These are phyloP conservation scores for Debaryomyces hansenii DNA, from an alignment of 805 yeast species.

Conservation along the genomic window DNA sequence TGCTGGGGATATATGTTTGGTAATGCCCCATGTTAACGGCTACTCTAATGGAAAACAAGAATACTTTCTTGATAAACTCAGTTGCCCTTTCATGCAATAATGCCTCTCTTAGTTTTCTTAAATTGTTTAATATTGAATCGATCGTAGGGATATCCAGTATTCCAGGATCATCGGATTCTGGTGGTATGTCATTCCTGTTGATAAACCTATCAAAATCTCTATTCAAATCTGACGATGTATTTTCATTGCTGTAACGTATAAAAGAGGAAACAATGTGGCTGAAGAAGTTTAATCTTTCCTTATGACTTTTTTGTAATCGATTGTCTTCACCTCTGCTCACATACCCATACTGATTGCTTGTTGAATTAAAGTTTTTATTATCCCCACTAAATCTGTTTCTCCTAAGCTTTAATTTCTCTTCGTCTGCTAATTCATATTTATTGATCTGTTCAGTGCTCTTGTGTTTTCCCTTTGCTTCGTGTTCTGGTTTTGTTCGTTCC, in stretches of 20 bases:
- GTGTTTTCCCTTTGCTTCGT: background rate
- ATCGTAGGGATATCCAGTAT: constrained; percentile 11
- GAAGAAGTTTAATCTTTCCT: constrained; percentile 43
- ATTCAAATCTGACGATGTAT: constrained; percentile 12
- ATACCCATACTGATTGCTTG: constrained; percentile 44
- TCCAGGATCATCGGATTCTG: background rate
- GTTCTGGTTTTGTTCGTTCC: background rate
- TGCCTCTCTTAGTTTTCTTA: constrained; percentile 58
- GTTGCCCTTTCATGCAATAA: constrained; percentile 38
- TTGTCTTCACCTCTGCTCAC: constrained; percentile 61
- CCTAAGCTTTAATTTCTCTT: constrained; percentile 4
- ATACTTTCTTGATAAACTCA: constrained; percentile 46
- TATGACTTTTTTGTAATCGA: constrained; percentile 44
- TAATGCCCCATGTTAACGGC: constrained; percentile 48
- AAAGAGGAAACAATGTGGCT: constrained; percentile 32
- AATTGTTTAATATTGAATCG: constrained; percentile 27
- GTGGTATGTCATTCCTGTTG: constrained; percentile 5
- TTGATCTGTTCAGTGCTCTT: background rate
- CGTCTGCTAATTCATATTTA: background rate
- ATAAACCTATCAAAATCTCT: constrained; percentile 9
- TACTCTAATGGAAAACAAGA: constrained; percentile 46
- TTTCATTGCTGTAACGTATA: constrained; percentile 27
- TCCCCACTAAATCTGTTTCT: constrained; percentile 3
- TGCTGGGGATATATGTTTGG: constrained; percentile 55
- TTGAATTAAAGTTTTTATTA: background rate